Evolutionary conservation across 1,284 basidiomycete genomes (phyloP).

Genomic region (Rhizoctonia solani): DNA sequence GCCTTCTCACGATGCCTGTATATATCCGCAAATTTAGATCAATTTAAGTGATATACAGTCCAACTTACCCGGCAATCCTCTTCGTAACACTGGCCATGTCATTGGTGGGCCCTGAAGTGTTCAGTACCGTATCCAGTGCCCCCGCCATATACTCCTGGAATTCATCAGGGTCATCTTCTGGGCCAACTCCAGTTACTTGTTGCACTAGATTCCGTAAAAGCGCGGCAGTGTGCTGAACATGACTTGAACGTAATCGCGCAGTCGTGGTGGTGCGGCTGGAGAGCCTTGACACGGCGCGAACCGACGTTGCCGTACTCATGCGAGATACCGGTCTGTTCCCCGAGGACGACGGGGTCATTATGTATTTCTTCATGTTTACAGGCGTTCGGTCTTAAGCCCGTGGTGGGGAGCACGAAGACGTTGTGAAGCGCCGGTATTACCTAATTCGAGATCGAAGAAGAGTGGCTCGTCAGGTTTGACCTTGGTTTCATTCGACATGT

Average conservation of each 20-base stretch:
- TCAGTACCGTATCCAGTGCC: slow-evolving; percentile 28
- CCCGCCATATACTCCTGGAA: slow-evolving; percentile 25
- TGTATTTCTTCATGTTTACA: slow-evolving; percentile 21
- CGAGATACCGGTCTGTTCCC: slow-evolving; percentile 19
- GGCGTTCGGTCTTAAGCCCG: background rate
- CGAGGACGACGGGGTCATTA: slow-evolving; percentile 10
- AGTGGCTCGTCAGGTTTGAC: slow-evolving; percentile 19
- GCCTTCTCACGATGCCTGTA: slow-evolving; percentile 67
- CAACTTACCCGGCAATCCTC: slow-evolving; percentile 26
- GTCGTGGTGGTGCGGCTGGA: slow-evolving; percentile 33
- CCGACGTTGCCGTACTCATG: slow-evolving; percentile 7
- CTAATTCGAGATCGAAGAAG: background rate
- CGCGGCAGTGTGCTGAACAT: slow-evolving; percentile 32
- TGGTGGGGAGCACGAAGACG: background rate
- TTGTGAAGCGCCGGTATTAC: slow-evolving; percentile 11
- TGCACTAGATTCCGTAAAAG: slow-evolving; percentile 32
- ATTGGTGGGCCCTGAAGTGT: slow-evolving; percentile 14
- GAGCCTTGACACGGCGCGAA: slow-evolving; percentile 32
- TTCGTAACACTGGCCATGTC: slow-evolving; percentile 20
- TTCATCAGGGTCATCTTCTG: slow-evolving; percentile 36
- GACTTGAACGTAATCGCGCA: slow-evolving; percentile 34
- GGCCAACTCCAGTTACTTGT: slow-evolving; percentile 29
- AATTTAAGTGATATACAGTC: background rate
- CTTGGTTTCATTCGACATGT: slow-evolving; percentile 7
- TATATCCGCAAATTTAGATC: background rate